A percentile compares a stretch with the other conserved stretches of the same genome.
Evolutionary conservation across 805 yeast species (phyloP).

Genomic region (Crinitomyces ghanaensis): DNA sequence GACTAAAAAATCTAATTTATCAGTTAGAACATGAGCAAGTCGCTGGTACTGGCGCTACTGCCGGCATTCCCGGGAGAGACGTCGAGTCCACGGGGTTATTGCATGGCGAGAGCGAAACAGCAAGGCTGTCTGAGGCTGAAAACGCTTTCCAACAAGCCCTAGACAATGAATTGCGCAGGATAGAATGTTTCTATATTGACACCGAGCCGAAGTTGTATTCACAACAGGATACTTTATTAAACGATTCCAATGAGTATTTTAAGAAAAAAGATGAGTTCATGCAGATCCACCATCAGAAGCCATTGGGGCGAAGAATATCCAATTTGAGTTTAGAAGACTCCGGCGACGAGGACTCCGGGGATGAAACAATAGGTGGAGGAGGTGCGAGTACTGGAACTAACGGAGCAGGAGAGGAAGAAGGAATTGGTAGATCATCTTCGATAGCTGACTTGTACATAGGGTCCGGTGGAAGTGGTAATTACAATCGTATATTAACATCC

Average conservation of each 20-base stretch:
- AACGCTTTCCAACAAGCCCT: constrained; percentile 58
- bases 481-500: too few relatives aligned
- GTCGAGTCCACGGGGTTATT: too few relatives aligned
- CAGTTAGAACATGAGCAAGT: constrained; percentile 58
- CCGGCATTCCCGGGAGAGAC: too few relatives aligned
- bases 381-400: too few relatives aligned
- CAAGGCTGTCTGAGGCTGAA: constrained; percentile 33
- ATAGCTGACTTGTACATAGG: too few relatives aligned
- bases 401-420: too few relatives aligned
- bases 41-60: constrained; percentile 18
- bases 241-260: constrained; percentile 55
- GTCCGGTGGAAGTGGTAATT: too few relatives aligned
- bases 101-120: constrained; percentile 21
- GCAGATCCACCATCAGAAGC: too few relatives aligned
- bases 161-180: constrained; percentile 63
- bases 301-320: too few relatives aligned
- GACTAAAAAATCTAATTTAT: constrained; percentile 74
- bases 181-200: constrained; percentile 59
- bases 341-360: constrained; percentile 3
- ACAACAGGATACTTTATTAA: constrained; percentile 44
- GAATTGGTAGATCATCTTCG: too few relatives aligned
- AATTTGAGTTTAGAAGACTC: not conserved
- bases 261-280: too few relatives aligned
- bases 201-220: constrained; percentile 51
- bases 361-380: too few relatives aligned